Evolutionary conservation across 768 basidiomycete genomes (phyloP).

Genomic region (Mrakia frigida): DNA sequence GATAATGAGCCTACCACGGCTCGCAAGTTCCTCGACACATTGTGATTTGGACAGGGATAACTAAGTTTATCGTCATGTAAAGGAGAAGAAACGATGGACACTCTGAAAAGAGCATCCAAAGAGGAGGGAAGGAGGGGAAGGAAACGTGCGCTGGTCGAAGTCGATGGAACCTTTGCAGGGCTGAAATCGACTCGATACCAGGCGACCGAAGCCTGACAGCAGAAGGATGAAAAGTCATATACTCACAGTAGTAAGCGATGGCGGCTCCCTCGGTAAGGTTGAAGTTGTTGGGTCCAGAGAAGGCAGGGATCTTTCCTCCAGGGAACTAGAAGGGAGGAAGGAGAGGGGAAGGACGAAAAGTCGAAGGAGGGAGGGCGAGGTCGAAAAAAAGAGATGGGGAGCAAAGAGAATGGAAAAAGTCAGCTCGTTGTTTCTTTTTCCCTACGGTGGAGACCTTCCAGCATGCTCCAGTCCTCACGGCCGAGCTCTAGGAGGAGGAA

Average conservation of each 20-base stretch:
- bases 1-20: constrained; percentile 46
- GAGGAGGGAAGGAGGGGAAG: constrained; percentile 13
- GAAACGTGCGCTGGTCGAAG: constrained; percentile 2
- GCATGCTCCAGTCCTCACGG: background rate
- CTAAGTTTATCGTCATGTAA: constrained; percentile 53
- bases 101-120: background rate
- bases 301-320: constrained; percentile 76
- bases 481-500: background rate
- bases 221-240: constrained; percentile 15
- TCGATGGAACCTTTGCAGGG: background rate
- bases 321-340: constrained; percentile 47
- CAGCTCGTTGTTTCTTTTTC: background rate
- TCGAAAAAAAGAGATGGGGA: background rate
- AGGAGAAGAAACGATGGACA: constrained; percentile 5
- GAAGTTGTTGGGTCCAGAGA: constrained; percentile 65
- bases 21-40: constrained; percentile 54
- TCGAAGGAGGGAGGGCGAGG: background rate
- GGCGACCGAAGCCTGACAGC: background rate
- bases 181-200: background rate
- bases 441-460: background rate
- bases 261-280: constrained; percentile 68
- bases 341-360: background rate
- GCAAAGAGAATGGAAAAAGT: background rate
- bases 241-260: constrained; percentile 86
- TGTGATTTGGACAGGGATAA: constrained; percentile 67